Base-by-base conservation (phyloP, 1,139 yeast species). In the Pichia kudriavzevii region DNA sequence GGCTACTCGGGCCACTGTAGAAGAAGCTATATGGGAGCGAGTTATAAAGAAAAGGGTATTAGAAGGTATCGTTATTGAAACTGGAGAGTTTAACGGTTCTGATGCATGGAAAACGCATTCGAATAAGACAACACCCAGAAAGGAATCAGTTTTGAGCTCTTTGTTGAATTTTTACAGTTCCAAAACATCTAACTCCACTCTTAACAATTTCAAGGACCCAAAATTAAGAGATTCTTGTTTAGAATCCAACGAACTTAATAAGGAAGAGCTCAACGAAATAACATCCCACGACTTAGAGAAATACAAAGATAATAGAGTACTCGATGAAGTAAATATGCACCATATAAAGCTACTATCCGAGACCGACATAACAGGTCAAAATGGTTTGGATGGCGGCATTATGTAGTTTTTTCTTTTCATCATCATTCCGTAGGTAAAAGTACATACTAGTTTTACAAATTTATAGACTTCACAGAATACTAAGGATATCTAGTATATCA, bases 51-150 rank as follows among this genome's bases (percentile, higher is more conserved):
- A 88, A 57, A 67, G 95, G 43, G 75, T 74, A 40, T 64, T 91
- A 39, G 96, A 87, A 48, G 78, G 77, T 50, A 60, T 87, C 46
- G 85, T 91, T 16, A 88, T 91, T 39, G 91, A 82, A 54, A 66
- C 79, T 67, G 96, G 96, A 5, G 72, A 76, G 37, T 85, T 85
- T 59, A 77, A 75, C 46, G 70, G 69, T 9, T 63, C 39, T 11
- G 41, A 35, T 10, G 34, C 35, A 28, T 38, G 41, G 41, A 16
- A 20, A 18, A 18, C 11, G 4, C 9, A 18, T 7, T 21, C 76
- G 42, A 40, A 39, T n/a, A 36, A 31, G 10, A 9, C 11, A 5
- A 30, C 23, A 10, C 23, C 30, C 5, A 36, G 32, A 10, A 40
- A 40, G n/a, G 40, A 36, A 15, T 24, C 31, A 11, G 18, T 32